A percentile compares a stretch with the other conserved stretches of the same genome.
Evolutionary conservation across 2,329 filamentous ascomycete genomes (phyloP).

Genomic region (Clarireedia homoeocarpa): DNA sequence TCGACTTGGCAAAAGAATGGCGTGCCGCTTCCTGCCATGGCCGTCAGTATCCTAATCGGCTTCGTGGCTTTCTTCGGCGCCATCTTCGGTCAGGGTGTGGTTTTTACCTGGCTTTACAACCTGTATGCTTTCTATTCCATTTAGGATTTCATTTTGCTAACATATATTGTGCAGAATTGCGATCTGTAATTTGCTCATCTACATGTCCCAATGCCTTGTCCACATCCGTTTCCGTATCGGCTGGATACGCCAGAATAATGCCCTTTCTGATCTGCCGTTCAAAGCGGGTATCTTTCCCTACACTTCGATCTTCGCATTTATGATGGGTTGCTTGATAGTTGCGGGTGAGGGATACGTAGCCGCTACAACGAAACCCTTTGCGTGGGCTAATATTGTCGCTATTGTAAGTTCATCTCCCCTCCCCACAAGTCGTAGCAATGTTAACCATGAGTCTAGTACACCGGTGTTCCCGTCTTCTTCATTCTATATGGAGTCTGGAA

Average conservation of each 20-base stretch:
- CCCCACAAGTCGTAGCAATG: neutral
- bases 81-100: constrained; percentile 55
- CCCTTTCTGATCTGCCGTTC: constrained; percentile 47
- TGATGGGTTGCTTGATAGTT: neutral
- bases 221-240: constrained; percentile 65
- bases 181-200: neutral
- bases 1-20: constrained; percentile 55
- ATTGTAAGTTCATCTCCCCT: neutral
- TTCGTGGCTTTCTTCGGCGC: constrained; percentile 65
- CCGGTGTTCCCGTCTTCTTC: constrained; percentile 47
- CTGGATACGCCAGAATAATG: constrained; percentile 50
- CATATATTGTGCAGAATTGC: neutral
- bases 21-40: constrained; percentile 50
- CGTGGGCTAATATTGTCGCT: constrained; percentile 2
- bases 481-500: constrained; percentile 54
- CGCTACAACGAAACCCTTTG: constrained; percentile 1
- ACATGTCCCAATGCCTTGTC: constrained; percentile 53
- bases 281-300: constrained; percentile 46
- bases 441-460: neutral
- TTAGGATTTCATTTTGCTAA: neutral
- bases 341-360: neutral
- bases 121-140: constrained; percentile 26
- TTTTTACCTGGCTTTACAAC: constrained; percentile 62
- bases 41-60: constrained; percentile 64
- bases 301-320: constrained; percentile 48